These are phyloP conservation scores for Calonectria pseudoturangicola DNA, from an alignment of 2,329 filamentous ascomycete genomes.

Conservation along the genomic window DNA sequence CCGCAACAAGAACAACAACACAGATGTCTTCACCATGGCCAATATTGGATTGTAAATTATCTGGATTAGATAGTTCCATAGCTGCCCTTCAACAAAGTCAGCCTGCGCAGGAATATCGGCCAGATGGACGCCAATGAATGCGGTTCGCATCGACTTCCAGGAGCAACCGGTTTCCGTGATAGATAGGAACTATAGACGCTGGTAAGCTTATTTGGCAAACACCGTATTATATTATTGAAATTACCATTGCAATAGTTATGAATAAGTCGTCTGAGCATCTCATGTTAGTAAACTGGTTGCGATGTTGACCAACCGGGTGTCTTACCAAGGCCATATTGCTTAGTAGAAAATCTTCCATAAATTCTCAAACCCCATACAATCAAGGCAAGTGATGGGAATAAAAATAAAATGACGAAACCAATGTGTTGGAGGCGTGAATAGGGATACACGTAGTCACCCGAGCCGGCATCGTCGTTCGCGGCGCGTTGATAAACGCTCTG, in stretches of 20 bases:
- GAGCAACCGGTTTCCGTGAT: slow-evolving; percentile 44
- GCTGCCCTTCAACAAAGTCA: slow-evolving; percentile 48
- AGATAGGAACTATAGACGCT: slow-evolving; percentile 29
- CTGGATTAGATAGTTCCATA: slow-evolving; percentile 62
- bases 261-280: slow-evolving; percentile 39
- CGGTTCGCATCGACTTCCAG: slow-evolving; percentile 44
- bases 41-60: slow-evolving; percentile 67
- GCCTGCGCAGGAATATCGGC: slow-evolving; percentile 56
- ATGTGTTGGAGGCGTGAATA: slow-evolving; percentile 45
- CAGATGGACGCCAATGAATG: slow-evolving; percentile 53
- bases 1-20: slow-evolving; percentile 65
- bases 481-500: slow-evolving; percentile 36
- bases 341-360: slow-evolving; percentile 42
- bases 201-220: slow-evolving; percentile 6
- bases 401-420: slow-evolving; percentile 46
- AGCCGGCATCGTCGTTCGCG: slow-evolving; percentile 12
- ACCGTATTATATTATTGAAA: no score
- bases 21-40: slow-evolving; percentile 66
- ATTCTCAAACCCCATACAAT: slow-evolving; percentile 40
- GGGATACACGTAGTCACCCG: slow-evolving; percentile 36
- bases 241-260: slow-evolving; percentile 45
- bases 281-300: slow-evolving; percentile 20
- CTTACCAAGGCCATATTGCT: slow-evolving; percentile 45
- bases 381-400: slow-evolving; percentile 43
- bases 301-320: neutral